A percentile compares a stretch with the other conserved stretches of the same genome.
Evolutionary conservation across 2,329 filamentous ascomycete species (phyloP).

Genomic region (Torrubiella hemipterigena): DNA sequence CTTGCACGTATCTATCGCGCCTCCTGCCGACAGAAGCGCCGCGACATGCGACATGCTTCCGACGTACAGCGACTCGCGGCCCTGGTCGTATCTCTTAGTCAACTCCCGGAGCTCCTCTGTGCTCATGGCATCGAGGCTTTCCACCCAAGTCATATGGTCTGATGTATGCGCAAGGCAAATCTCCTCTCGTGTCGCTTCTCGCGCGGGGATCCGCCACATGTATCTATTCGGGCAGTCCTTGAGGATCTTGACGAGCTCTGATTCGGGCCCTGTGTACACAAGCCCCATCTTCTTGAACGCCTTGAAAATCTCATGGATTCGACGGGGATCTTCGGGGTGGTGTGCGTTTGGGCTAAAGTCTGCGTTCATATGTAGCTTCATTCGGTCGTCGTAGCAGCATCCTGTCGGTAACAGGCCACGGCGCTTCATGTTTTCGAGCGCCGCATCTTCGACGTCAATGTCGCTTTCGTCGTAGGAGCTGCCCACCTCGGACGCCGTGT

Average conservation of each 20-base stretch:
- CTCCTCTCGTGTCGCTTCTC: conserved; percentile 67
- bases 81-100: conserved; percentile 48
- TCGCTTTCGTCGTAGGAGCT: conserved; percentile 22
- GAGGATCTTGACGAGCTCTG: conserved; percentile 39
- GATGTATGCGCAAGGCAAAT: conserved; percentile 67
- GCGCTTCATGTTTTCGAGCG: conserved; percentile 24
- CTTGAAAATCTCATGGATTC: conserved; percentile 88
- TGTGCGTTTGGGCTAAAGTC: conserved; percentile 62
- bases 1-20: conserved; percentile 90
- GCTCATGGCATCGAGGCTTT: conserved; percentile 38
- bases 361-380: conserved; percentile 90
- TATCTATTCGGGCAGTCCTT: conserved; percentile 43
- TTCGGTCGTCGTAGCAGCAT: conserved; percentile 82
- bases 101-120: conserved; percentile 57
- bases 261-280: conserved; percentile 50
- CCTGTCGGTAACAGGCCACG: conserved; percentile 54
- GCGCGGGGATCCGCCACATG: conserved; percentile 67
- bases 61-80: conserved; percentile 70
- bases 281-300: conserved; percentile 74
- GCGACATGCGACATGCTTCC: conserved; percentile 72
- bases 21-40: conserved; percentile 74
- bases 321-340: conserved; percentile 86
- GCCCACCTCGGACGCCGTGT: conserved; percentile 16
- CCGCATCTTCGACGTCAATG: conserved; percentile 23
- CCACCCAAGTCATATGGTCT: conserved; percentile 71